Conservation (phyloP, 306 rosid genomes). For the Cucurbita maxima region DNA sequence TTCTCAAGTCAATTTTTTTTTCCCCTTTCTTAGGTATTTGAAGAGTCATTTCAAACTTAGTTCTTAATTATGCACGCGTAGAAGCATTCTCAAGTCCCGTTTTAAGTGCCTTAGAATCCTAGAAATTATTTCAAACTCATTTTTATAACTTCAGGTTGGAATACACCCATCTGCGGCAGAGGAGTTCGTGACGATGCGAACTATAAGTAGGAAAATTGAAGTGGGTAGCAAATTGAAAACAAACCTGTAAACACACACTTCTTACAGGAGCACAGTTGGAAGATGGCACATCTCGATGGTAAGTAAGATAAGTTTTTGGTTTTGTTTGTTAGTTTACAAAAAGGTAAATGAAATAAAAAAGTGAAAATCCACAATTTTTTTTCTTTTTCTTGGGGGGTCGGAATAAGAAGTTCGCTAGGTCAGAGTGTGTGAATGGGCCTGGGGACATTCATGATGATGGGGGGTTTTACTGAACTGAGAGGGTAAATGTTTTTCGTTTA, state of each 20-base stretch:
- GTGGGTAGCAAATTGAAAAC: constrained; percentile 45
- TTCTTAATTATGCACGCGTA: neutral
- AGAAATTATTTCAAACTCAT: neutral
- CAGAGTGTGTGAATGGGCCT: neutral
- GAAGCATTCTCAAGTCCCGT: neutral
- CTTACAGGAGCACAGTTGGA: neutral
- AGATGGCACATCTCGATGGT: neutral
- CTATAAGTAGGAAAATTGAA: constrained; percentile 47
- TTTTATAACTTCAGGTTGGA: constrained; percentile 39
- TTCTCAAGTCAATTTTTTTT: no score
- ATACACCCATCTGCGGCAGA: constrained; percentile 89
- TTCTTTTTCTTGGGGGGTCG: neutral
- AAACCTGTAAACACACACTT: constrained; percentile 14
- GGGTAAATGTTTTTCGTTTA: neutral
- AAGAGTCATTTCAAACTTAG: no score
- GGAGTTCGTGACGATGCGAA: constrained; percentile 93
- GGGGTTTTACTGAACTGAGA: neutral
- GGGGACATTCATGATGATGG: neutral
- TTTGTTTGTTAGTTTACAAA: neutral
- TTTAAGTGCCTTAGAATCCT: neutral
- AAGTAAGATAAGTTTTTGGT: neutral
- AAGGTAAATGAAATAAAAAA: no score
- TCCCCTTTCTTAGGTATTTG: no score
- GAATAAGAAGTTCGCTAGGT: neutral
- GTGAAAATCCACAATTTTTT: no score